phyloP scores from a whole-genome alignment of 352 stramenopile genomes.

The Pythium folliculosum region DNA sequence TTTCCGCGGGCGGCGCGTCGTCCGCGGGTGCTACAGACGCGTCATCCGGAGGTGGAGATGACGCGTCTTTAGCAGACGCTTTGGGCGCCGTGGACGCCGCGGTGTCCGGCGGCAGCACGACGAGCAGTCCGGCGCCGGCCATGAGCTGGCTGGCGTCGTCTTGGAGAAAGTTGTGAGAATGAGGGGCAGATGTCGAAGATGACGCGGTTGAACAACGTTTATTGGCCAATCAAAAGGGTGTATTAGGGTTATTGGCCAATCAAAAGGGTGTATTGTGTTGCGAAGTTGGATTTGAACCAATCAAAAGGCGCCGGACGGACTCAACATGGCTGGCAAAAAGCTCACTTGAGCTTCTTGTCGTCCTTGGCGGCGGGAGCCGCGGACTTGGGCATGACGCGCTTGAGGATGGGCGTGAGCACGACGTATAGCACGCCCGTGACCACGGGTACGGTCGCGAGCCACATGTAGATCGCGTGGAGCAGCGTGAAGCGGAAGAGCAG shows the following conservation, averaged over 20 bases:
- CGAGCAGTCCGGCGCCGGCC: background rate
- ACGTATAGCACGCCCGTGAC: constrained; percentile 64
- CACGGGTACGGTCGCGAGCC: constrained; percentile 65
- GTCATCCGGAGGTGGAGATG: background rate
- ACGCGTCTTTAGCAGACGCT: background rate
- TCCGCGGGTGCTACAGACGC: too few relatives aligned
- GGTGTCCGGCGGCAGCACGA: background rate
- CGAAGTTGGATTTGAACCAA: constrained; percentile 4
- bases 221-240: background rate
- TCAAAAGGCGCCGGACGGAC: background rate
- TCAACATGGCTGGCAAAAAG: background rate
- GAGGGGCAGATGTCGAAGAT: constrained; percentile 3
- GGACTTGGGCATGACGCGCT: constrained; percentile 63
- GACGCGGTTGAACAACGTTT: background rate
- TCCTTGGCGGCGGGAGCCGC: constrained; percentile 25
- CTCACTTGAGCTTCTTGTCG: constrained; percentile 34
- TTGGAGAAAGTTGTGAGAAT: background rate
- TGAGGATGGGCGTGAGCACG: constrained; percentile 67
- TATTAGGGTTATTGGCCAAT: constrained; percentile 12
- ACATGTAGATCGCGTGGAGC: constrained; percentile 80
- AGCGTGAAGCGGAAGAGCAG: constrained; percentile 80
- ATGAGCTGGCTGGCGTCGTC: background rate
- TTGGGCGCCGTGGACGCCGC: too few relatives aligned
- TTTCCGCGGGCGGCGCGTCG: constrained; percentile 19
- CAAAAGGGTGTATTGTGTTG: background rate